Evolutionary conservation across 2,329 filamentous ascomycete species (phyloP), one percentile per base, ranked within the genome.

Genomic region (Fusarium sp.): DNA sequence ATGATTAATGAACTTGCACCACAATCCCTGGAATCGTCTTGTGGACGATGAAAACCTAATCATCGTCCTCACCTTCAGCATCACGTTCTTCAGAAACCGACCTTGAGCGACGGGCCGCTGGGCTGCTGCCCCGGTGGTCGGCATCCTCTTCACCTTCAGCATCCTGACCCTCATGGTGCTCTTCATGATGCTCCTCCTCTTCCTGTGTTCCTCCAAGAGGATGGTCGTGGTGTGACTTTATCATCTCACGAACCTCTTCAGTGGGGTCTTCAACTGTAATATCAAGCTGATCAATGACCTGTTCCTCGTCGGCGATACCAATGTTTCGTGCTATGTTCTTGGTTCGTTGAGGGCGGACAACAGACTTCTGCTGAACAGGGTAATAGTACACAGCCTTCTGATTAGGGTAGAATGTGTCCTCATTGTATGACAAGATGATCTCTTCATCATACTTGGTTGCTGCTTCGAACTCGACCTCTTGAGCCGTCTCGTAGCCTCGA

Each of bases 321-420:
- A 81, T 81, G 32, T 82, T 86, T 48, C 86, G 85, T 47, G 87
- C 84, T 69, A 90, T 89, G 75, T 89, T 89, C 82, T 88, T 90
- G 65, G 84, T 86, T 61, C 89, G 85, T 78, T 90, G 88, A 30
- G 88, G 88, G 46, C 88, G 84, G 73, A 92, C 87, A 24, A 84
- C 83, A 48, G 85, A 87, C 57, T 88, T 86, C 78, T 91, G 88
- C 80, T 91, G 87, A 67, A 92, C 84, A 6, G 90, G 90, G 73
- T 91, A 92, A 79, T 91, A 92, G 78, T 90, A 91, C 14, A 86
- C 87, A 9, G 85, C 89, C 77, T 87, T 88, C 69, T 87, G 84
- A 59, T 81, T 79, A 53, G 84, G 83, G 67, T 85, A 83, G 51
- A 79, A 74, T 25, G 79, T 84, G 67, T 86, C 85, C 67, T 88